These are phyloP conservation scores for Ananas comosus DNA, from an alignment of 176 grass and related monocot species.

Conservation along the genomic window DNA sequence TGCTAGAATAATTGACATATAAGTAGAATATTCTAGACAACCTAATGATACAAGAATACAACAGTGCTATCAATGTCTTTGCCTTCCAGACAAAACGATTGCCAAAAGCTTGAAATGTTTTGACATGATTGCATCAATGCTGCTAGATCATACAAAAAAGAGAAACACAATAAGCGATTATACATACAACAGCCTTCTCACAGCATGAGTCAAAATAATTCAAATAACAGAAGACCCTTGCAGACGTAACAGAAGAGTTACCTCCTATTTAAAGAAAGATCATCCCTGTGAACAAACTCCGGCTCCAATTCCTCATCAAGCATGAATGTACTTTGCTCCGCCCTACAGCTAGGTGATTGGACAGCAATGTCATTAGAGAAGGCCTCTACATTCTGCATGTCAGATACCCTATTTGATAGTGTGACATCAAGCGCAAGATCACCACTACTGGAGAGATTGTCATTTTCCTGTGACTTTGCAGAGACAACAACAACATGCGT, in stretches of 20 bases:
- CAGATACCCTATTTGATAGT: constrained; percentile 21
- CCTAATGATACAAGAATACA: no score
- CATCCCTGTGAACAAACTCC: constrained; percentile 35
- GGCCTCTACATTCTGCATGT: constrained; percentile 26
- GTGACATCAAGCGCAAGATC: constrained; percentile 30
- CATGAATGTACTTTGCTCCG: constrained; percentile 76
- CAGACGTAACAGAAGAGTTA: constrained; percentile 2
- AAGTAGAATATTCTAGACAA: no score
- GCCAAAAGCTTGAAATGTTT: no score
- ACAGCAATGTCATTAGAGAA: constrained; percentile 24
- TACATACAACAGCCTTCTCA: no score
- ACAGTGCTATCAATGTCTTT: no score
- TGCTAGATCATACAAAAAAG: no score
- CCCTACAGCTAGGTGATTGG: constrained; percentile 29
- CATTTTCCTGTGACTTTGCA: constrained; percentile 25
- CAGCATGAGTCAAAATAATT: no score
- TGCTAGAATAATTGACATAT: no score
- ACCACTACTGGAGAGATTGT: constrained; percentile 15
- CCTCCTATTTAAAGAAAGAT: constrained; percentile 54
- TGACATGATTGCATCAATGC: no score
- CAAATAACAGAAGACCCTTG: neutral
- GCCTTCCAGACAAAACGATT: no score
- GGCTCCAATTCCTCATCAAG: constrained; percentile 75
- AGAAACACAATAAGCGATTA: no score
- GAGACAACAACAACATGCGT: constrained; percentile 8